Evolutionary conservation across 1,284 basidiomycete species (phyloP).

Genomic region (Tilletia walkeri): DNA sequence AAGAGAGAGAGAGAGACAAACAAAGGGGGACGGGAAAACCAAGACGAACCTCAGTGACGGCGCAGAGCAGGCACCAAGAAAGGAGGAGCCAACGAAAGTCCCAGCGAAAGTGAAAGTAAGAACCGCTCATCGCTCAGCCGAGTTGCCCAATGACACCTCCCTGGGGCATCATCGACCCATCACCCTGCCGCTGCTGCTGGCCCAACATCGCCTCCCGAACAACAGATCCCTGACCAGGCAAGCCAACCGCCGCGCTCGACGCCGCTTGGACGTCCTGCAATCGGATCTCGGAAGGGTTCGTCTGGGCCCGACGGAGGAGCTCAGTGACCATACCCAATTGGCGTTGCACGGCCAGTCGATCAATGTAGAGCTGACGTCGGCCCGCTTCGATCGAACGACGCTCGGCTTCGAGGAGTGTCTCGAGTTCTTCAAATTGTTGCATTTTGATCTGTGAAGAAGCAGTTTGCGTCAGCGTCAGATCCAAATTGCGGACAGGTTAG

Average conservation of each 20-base stretch:
- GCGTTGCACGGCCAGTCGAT: conserved; percentile 49
- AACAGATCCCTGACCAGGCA: conserved; percentile 50
- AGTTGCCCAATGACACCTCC: conserved; percentile 3
- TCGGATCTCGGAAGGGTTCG: conserved; percentile 36
- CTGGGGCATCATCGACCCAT: background rate
- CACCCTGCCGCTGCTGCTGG: background rate
- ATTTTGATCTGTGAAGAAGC: conserved; percentile 41
- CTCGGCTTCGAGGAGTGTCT: conserved; percentile 50
- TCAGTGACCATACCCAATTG: conserved; percentile 50
- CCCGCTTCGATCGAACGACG: conserved; percentile 45
- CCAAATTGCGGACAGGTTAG: background rate
- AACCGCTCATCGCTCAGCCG: background rate
- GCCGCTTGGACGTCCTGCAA: conserved; percentile 37
- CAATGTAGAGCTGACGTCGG: conserved; percentile 47
- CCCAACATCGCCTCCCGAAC: conserved; percentile 32
- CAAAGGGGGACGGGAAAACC: no score
- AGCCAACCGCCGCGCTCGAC: conserved; percentile 34
- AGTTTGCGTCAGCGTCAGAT: background rate
- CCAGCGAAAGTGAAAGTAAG: background rate
- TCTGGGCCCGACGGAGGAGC: conserved; percentile 43
- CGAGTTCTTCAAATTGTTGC: conserved; percentile 52
- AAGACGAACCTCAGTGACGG: no score
- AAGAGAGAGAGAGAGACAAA: no score
- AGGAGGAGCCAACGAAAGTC: no score
- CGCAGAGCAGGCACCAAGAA: no score